Conservation (phyloP, 106 monocot species). For the Apostasia ramifera region DNA sequence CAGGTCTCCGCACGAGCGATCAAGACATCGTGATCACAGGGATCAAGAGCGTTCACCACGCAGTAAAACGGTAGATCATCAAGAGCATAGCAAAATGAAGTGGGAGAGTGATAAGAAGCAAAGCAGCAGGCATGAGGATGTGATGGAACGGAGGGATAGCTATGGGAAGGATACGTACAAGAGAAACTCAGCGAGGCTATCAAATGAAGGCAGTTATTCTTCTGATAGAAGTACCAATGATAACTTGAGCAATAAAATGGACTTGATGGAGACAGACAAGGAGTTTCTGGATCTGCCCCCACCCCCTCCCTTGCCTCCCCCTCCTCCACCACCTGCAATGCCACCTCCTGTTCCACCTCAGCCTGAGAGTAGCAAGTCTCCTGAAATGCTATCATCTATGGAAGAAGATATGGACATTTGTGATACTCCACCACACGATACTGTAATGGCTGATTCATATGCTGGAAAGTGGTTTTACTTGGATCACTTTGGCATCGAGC, state of each 20-base stretch:
- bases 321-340: constrained; percentile 27
- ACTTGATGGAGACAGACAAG: constrained; percentile 6
- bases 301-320: constrained; percentile 48
- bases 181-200: constrained; percentile 19
- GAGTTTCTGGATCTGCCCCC: constrained; percentile 41
- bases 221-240: constrained; percentile 35
- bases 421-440: constrained; percentile 85
- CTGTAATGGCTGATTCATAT: constrained; percentile 15
- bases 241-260: constrained; percentile 36
- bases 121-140: constrained; percentile 31
- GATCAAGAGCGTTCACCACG: constrained; percentile 46
- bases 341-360: constrained; percentile 38
- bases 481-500: constrained; percentile 77
- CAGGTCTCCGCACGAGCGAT: constrained; percentile 32
- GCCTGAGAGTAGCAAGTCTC: constrained; percentile 19
- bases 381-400: constrained; percentile 66
- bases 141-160: constrained; percentile 18
- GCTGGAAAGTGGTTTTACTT: constrained; percentile 89
- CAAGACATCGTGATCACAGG: constrained; percentile 28
- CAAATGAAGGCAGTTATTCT: constrained; percentile 29
- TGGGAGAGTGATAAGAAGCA: constrained; percentile 36
- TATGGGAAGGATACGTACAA: constrained; percentile 28
- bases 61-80: constrained; percentile 14
- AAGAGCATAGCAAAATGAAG: constrained; percentile 30
- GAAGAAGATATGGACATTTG: constrained; percentile 99